Evolutionary conservation across 2,329 filamentous ascomycete genomes (phyloP).

Genomic region (Coniochaeta sp.): DNA sequence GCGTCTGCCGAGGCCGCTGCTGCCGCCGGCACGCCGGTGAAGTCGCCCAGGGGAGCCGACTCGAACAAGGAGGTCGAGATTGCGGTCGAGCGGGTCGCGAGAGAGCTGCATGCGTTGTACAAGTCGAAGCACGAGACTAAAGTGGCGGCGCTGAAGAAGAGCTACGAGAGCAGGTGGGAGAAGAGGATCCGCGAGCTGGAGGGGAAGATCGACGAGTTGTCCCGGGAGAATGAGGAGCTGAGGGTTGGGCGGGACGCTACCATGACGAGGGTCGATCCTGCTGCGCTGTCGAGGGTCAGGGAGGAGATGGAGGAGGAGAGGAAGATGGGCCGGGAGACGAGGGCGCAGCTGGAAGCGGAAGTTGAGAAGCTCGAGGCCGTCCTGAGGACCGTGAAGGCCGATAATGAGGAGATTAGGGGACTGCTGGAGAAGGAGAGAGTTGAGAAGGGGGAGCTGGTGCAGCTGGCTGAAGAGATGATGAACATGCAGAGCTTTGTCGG

Average conservation of each 20-base stretch:
- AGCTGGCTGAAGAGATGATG: conserved; percentile 79
- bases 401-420: conserved; percentile 57
- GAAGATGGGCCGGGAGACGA: conserved; percentile 51
- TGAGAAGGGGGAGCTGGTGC: conserved; percentile 77
- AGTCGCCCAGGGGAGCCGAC: conserved; percentile 17
- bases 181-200: conserved; percentile 80
- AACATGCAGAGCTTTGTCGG: conserved; percentile 47
- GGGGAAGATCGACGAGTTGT: conserved; percentile 58
- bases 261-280: conserved; percentile 49
- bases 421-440: conserved; percentile 68
- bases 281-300: conserved; percentile 22
- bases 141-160: conserved; percentile 79
- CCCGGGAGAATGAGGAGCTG: conserved; percentile 68
- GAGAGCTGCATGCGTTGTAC: conserved; percentile 87
- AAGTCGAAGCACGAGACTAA: conserved; percentile 97
- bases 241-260: conserved; percentile 58
- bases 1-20: conserved; percentile 28
- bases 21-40: conserved; percentile 16
- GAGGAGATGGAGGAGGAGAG: conserved; percentile 39
- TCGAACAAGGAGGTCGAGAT: conserved; percentile 64
- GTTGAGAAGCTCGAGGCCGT: conserved; percentile 70
- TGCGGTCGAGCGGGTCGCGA: conserved; percentile 83
- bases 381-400: conserved; percentile 58
- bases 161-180: conserved; percentile 80
- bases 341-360: conserved; percentile 64